Evolutionary conservation across 805 yeast species (phyloP), one percentile per base, ranked within the genome.

Genomic region (Candida stauntonica): DNA sequence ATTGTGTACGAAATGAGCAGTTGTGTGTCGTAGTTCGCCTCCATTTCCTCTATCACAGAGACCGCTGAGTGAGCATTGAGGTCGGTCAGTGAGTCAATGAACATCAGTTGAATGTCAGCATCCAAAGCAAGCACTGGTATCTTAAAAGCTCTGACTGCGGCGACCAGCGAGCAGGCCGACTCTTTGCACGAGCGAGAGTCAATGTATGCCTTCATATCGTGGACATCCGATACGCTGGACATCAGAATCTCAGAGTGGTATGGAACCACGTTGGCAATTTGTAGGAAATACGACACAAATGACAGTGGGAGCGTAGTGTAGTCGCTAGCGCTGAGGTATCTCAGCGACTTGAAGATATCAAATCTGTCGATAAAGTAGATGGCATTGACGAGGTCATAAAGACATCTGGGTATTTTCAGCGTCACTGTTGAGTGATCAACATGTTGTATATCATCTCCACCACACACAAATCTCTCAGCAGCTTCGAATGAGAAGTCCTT

Each of bases 311-410:
- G 16, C 8, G 29, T 13, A 2, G 34, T 28, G 24, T 41, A 39
- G 17, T 41, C 44, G 15, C 34, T 27, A 14, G 43, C 40, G 12
- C 46, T 44, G n/a, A 54, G 31, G 29, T 46, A 36, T 29, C 33
- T 35, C 15, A 51, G 24, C 11, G 46, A 23, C 16, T 40, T 44
- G 21, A 36, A 24, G 12, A 54, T 45, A 27, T 55, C 52, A 27
- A 55, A 51, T 35, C 57, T 47, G 31, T 55, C 60, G 19, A 55
- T 33, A 26, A 29, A 45, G 33, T 55, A 55, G 11, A 51, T 39
- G 7, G 51, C 43, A 38, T 55, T 50, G 23, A 55, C 46, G 11
- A 54, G 38, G 29, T 49, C 49, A 20, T 52, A 47, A 6, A 36
- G 20, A 11, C 35, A 27, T 5, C 19, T 14, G 17, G 45, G 45